phyloP scores from a whole-genome alignment of 352 stramenopile genomes.

The Phytopythium kandeliae region DNA sequence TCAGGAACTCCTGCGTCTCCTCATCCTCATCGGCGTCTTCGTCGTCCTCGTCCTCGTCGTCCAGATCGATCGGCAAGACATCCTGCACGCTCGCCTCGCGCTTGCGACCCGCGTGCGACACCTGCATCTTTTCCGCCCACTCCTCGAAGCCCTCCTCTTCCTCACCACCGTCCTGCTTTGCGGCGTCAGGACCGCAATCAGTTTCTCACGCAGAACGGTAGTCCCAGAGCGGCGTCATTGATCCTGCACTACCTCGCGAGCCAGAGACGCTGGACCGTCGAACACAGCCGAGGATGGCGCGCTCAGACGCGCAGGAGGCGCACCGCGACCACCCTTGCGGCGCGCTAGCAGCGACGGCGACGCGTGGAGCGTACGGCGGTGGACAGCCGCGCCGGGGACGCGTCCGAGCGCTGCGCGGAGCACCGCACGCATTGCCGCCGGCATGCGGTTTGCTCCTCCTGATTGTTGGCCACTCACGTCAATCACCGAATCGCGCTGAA shows the following conservation, averaged over 20 bases:
- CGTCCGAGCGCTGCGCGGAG: constrained; percentile 20
- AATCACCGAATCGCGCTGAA: too few relatives aligned
- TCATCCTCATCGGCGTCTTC: constrained; percentile 38
- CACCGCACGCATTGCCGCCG: constrained; percentile 6
- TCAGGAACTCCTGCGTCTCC: constrained; percentile 61
- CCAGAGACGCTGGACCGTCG: constrained; percentile 10
- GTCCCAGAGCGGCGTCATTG: too few relatives aligned
- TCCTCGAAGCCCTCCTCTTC: constrained; percentile 37
- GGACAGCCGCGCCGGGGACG: constrained; percentile 10
- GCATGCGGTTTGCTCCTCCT: too few relatives aligned
- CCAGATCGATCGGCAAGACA: constrained; percentile 23
- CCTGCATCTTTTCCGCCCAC: constrained; percentile 45
- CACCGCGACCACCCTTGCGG: constrained; percentile 25
- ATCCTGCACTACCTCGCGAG: too few relatives aligned
- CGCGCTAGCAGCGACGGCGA: constrained; percentile 30
- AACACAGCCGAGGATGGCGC: constrained; percentile 23
- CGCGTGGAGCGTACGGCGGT: constrained; percentile 30
- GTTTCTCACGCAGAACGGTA: neutral
- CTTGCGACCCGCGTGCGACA: constrained; percentile 12
- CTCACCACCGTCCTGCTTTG: constrained; percentile 21
- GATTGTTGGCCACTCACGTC: too few relatives aligned
- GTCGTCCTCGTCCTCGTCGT: constrained; percentile 30
- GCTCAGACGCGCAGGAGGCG: constrained; percentile 9
- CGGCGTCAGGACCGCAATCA: neutral
- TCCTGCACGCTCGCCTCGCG: constrained; percentile 13